These are phyloP conservation scores for Podospora didyma DNA, from an alignment of 495 filamentous ascomycete genomes.

Conservation along the genomic window DNA sequence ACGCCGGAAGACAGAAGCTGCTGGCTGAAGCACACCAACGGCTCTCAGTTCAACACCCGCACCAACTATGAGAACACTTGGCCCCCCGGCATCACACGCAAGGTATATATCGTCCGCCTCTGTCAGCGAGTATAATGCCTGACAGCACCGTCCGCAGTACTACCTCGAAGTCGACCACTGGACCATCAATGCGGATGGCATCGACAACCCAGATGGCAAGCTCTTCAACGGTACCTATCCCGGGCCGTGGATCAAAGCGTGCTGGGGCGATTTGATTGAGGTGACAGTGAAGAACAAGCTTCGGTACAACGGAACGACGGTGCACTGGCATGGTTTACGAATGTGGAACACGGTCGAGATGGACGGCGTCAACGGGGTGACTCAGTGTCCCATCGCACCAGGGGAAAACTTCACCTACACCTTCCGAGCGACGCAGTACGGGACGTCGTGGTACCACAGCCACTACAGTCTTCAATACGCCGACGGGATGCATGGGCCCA, in stretches of 20 bases:
- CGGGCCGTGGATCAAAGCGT: slow-evolving; percentile 13
- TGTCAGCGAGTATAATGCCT: not conserved
- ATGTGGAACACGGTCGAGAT: slow-evolving; percentile 32
- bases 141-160: not conserved
- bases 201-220: slow-evolving; percentile 11
- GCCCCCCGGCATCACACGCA: not conserved
- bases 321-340: slow-evolving; percentile 26
- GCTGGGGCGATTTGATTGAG: slow-evolving; percentile 9
- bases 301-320: not conserved
- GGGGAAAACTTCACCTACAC: slow-evolving; percentile 41
- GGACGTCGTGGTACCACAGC: slow-evolving; percentile 53
- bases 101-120: not conserved
- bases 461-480: slow-evolving; percentile 47
- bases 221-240: slow-evolving; percentile 10
- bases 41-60: not conserved
- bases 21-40: not conserved
- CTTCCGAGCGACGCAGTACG: slow-evolving; percentile 47
- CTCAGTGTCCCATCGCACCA: slow-evolving; percentile 42
- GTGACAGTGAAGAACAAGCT: not conserved
- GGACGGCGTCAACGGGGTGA: slow-evolving; percentile 44
- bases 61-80: not conserved
- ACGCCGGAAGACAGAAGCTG: not conserved
- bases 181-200: slow-evolving; percentile 10
- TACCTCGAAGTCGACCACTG: slow-evolving; percentile 8
- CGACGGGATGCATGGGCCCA: slow-evolving; percentile 39